Base-by-base conservation (phyloP, 495 filamentous ascomycete genomes). In the Pyronema domesticum region DNA sequence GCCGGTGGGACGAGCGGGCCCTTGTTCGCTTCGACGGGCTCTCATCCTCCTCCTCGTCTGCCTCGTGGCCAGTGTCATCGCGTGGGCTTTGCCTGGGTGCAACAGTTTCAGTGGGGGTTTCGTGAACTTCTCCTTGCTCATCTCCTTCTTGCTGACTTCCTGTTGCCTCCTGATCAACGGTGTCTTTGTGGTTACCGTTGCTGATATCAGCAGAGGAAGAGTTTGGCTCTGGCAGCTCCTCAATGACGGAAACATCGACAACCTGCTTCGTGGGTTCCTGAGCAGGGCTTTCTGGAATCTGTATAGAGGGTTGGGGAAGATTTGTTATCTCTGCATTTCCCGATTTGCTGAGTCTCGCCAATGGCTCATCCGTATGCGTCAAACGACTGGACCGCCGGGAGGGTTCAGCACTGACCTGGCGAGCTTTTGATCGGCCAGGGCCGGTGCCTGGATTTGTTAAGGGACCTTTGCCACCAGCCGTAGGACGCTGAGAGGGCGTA, bases 1-100 rank as follows among this genome's bases (percentile, higher is more conserved):
- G 43, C 36, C 51, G 54, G 33, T 48, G 60, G 17, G 43, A 36
- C 19, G 14, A 40, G n/a, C 4, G 37, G 34, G 37, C 52, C 35
- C 56, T 64, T 9, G 57, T 60, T 42, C 62, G 60, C 56, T 54
- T 59, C 19, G 57, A 63, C 9, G 62, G 62, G 9, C 36, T 39
- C 23, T 57, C 60, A 53, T 64, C 62, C 14, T 64, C 62, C 3
- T 63, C 60, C 37, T 63, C 60, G 48, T 64, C 62, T 40, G 57
- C 60, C 46, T 64, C 62, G 17, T 64, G 62, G 15, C 57, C 62
- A 30, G 62, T 54, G 51, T 64, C 62, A 33, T 64, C 60, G 11
- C 50, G 35, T 40, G 50, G 15, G 8, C 11, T 14, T 18, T 53
- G 17, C 34, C 8, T 18, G 30, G 33, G 18, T 18, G 17, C 23